Conservation (phyloP, 352 stramenopile genomes). For the Globisporangium paroecandrum region DNA sequence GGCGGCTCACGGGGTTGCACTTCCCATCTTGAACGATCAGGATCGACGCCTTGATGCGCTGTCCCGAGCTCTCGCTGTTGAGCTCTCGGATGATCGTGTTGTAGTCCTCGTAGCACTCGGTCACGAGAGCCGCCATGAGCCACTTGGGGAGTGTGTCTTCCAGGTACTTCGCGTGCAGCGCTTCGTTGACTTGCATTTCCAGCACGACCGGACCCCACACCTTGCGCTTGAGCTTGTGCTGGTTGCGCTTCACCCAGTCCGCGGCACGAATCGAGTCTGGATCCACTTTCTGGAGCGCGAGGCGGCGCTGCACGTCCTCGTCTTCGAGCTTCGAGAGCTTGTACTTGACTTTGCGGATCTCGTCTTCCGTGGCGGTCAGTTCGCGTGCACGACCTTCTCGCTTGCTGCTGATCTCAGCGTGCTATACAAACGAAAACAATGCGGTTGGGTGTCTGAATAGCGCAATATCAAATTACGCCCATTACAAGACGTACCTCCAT, state of each 20-base stretch:
- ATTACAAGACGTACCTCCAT: constrained; percentile 42
- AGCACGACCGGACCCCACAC: constrained; percentile 82
- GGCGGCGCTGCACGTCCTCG: constrained; percentile 65
- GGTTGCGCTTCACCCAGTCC: constrained; percentile 77
- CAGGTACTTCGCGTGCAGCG: constrained; percentile 79
- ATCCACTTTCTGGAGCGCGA: constrained; percentile 55
- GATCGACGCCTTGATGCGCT: constrained; percentile 63
- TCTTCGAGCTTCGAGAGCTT: constrained; percentile 72
- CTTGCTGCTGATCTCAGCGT: constrained; percentile 70
- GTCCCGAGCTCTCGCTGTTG: constrained; percentile 38
- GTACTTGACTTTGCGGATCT: constrained; percentile 44
- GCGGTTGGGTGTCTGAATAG: not conserved
- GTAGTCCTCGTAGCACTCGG: constrained; percentile 81
- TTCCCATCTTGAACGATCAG: constrained; percentile 62
- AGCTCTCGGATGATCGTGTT: constrained; percentile 70
- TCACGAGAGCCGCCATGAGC: constrained; percentile 68
- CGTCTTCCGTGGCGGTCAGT: constrained; percentile 41
- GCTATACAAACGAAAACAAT: constrained; percentile 28
- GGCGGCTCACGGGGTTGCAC: constrained; percentile 45
- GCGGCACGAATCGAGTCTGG: constrained; percentile 68
- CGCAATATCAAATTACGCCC: not conserved
- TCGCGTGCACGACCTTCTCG: constrained; percentile 51
- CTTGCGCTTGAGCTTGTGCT: constrained; percentile 60
- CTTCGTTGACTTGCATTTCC: constrained; percentile 81
- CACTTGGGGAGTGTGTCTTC: constrained; percentile 83